Percentiles rank a stretch among this genome's conserved stretches.
phyloP scores from a whole-genome alignment of 805 yeast species.

The Wickerhamiella vanderwaltii region DNA sequence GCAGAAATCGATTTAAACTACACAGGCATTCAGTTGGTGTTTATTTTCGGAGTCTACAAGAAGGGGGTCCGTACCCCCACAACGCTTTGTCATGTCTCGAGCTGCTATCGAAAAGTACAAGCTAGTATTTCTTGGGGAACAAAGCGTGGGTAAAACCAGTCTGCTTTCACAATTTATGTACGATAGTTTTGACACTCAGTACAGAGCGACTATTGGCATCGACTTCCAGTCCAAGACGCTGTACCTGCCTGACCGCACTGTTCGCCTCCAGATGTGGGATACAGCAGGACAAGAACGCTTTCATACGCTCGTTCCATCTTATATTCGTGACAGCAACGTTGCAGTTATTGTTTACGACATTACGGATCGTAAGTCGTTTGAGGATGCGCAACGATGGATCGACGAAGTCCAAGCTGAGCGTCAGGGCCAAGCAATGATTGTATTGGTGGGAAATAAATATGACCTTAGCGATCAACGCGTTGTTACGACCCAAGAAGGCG shows the following conservation, averaged over 20 bases:
- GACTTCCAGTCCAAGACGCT: constrained; percentile 89
- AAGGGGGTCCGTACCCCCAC: no score
- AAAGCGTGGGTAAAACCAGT: constrained; percentile 94
- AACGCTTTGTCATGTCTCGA: constrained; percentile 8
- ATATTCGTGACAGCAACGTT: constrained; percentile 92
- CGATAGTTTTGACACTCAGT: constrained; percentile 91
- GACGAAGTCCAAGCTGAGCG: constrained; percentile 90
- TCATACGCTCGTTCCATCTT: constrained; percentile 86
- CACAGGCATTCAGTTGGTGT: no score
- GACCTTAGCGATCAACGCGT: constrained; percentile 76
- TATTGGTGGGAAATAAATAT: constrained; percentile 84
- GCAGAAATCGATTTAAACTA: no score
- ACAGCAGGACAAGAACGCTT: constrained; percentile 97
- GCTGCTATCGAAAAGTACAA: constrained; percentile 30
- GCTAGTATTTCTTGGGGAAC: constrained; percentile 94
- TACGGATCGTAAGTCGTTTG: constrained; percentile 69
- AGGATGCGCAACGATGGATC: constrained; percentile 79
- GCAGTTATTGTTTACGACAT: constrained; percentile 94
- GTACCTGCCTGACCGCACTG: constrained; percentile 92
- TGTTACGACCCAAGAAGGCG: constrained; percentile 83
- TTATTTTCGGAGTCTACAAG: no score
- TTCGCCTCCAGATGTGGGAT: constrained; percentile 92
- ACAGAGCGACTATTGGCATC: constrained; percentile 90
- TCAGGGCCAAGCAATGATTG: constrained; percentile 77
- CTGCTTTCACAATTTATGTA: constrained; percentile 96